phyloP scores from a whole-genome alignment of 305 asterid genomes.

The Coffea humblotiana region DNA sequence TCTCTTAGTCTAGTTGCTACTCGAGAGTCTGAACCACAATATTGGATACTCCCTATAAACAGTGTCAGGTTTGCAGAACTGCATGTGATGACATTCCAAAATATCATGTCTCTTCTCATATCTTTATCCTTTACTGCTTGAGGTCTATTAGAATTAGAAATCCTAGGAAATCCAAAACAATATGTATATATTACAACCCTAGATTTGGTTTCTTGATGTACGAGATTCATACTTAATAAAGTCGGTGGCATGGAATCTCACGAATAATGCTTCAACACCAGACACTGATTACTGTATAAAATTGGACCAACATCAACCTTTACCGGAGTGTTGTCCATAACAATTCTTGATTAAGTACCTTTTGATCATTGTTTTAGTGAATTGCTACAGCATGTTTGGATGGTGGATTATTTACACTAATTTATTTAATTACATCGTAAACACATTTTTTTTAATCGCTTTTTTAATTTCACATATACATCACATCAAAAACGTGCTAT shows the following conservation, averaged over 20 bases:
- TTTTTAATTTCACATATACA: no score
- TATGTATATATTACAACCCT: neutral
- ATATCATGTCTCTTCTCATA: neutral
- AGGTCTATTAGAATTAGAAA: neutral
- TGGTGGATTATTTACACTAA: no score
- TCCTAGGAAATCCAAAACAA: neutral
- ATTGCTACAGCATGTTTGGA: no score
- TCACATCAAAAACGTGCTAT: no score
- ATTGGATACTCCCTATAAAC: constrained; percentile 4
- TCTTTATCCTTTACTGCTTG: neutral
- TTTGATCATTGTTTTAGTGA: no score
- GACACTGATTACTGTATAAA: neutral
- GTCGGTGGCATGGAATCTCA: neutral
- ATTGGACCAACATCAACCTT: neutral
- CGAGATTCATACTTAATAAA: neutral
- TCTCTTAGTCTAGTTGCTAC: neutral
- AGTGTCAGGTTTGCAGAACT: constrained; percentile 11
- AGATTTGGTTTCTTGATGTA: constrained; percentile 1
- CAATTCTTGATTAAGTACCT: neutral
- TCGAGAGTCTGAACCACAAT: neutral
- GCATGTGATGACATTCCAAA: constrained; percentile 18
- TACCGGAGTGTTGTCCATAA: neutral
- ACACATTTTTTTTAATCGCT: no score
- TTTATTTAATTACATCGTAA: no score
- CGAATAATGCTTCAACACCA: neutral